These are phyloP conservation scores for Diaporthe citriasiana DNA, from an alignment of 2,329 filamentous ascomycete species.

Conservation along the genomic window DNA sequence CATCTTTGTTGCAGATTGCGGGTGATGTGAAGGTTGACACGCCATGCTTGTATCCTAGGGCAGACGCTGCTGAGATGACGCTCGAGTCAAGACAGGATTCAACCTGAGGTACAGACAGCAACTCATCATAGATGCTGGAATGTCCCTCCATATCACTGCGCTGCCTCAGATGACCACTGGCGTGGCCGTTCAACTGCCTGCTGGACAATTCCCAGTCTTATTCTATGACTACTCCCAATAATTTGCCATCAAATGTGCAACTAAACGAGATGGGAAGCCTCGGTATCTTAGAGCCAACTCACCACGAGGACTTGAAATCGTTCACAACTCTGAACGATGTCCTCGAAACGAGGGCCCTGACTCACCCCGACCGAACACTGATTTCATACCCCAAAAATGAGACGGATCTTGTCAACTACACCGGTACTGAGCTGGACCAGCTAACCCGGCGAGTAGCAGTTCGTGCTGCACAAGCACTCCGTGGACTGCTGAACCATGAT, in stretches of 20 bases:
- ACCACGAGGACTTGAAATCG: not conserved
- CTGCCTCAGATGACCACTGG: not conserved
- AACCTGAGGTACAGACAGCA: not conserved
- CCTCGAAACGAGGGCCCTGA: conserved; percentile 15
- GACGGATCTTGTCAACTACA: conserved; percentile 33
- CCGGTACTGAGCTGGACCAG: conserved; percentile 20
- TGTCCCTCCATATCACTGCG: not conserved
- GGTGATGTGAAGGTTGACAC: not conserved
- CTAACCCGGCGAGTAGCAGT: conserved; percentile 25
- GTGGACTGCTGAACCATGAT: not conserved
- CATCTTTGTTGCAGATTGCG: not conserved
- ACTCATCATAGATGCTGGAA: not conserved
- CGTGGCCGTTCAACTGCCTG: too few species aligned
- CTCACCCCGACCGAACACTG: conserved; percentile 3
- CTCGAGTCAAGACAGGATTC: not conserved
- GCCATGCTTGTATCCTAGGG: not conserved
- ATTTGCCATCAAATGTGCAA: not conserved
- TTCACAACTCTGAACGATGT: conserved; percentile 26
- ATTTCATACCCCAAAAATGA: conserved; percentile 27
- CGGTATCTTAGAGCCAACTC: not conserved
- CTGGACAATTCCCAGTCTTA: not conserved
- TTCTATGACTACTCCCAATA: not conserved
- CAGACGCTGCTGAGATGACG: not conserved
- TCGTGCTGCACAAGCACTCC: not conserved
- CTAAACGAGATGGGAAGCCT: conserved; percentile 1